Conservation (phyloP, 139 green algal species). For the Gonium pectorale region DNA sequence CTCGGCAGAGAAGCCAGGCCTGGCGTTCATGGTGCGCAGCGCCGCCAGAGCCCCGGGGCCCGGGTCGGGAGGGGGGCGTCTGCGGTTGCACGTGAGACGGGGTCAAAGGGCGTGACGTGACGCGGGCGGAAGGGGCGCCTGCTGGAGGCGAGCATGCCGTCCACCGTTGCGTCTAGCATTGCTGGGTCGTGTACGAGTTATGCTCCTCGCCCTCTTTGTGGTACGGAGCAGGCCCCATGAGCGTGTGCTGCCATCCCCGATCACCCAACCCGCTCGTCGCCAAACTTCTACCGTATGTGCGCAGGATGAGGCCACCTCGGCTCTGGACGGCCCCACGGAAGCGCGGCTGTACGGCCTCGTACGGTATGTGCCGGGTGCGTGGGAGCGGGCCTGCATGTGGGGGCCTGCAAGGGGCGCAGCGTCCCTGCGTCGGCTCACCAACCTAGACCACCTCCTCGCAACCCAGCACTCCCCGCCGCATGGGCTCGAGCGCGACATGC, state of each 20-base stretch:
- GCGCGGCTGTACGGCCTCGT: slow-evolving; percentile 67
- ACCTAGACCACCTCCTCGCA: too few relatives aligned
- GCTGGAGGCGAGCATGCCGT: background rate
- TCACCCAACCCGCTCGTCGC: background rate
- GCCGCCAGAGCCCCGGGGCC: too few relatives aligned
- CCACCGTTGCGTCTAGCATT: too few relatives aligned
- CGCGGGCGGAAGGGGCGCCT: background rate
- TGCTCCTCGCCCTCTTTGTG: background rate
- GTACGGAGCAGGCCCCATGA: background rate
- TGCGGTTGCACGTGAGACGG: background rate
- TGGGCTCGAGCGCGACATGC: too few relatives aligned
- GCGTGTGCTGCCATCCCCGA: background rate
- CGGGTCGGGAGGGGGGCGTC: background rate
- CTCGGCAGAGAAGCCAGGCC: too few relatives aligned
- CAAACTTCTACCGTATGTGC: background rate
- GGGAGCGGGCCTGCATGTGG: background rate
- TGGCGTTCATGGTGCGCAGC: slow-evolving; percentile 66
- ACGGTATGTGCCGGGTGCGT: background rate
- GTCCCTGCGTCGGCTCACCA: too few relatives aligned
- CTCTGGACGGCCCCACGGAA: slow-evolving; percentile 76
- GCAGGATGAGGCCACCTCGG: slow-evolving; percentile 81
- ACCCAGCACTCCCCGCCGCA: too few relatives aligned
- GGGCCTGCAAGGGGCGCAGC: background rate
- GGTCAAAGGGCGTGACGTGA: background rate
- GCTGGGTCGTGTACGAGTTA: too few relatives aligned